These are phyloP conservation scores for Saccharomyces uvarum DNA, from an alignment of 1,139 yeast genomes.

Conservation along the genomic window DNA sequence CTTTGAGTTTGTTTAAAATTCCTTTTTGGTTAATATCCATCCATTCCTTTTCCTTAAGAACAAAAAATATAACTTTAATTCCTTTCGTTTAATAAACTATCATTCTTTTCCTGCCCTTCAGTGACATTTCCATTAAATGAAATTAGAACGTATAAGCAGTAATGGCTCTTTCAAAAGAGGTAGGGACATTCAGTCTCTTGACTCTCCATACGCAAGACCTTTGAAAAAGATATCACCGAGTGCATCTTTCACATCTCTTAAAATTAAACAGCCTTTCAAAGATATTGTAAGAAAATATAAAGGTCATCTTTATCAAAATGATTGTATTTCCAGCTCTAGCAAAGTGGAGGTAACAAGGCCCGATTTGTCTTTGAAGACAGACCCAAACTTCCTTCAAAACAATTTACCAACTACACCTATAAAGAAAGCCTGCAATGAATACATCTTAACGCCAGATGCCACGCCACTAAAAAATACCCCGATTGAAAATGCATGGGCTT, in stretches of 20 bases:
- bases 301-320: background rate
- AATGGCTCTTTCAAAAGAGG: constrained; percentile 23
- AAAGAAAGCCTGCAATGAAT: background rate
- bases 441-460: constrained; percentile 8
- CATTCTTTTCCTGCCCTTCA: background rate
- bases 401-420: background rate
- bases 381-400: background rate
- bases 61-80: background rate
- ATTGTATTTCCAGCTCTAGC: background rate
- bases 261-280: background rate
- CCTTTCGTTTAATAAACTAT: background rate
- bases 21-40: background rate
- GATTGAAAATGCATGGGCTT: background rate
- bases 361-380: background rate
- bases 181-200: constrained; percentile 15
- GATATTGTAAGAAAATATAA: background rate
- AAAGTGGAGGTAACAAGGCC: background rate
- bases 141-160: background rate
- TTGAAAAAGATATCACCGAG: constrained; percentile 7
- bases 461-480: constrained; percentile 8
- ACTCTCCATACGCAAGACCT: constrained; percentile 9
- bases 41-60: background rate
- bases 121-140: background rate
- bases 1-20: background rate
- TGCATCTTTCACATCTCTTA: constrained; percentile 4